Conservation (phyloP, 805 yeast species). For the Kodamaea leandrae region DNA sequence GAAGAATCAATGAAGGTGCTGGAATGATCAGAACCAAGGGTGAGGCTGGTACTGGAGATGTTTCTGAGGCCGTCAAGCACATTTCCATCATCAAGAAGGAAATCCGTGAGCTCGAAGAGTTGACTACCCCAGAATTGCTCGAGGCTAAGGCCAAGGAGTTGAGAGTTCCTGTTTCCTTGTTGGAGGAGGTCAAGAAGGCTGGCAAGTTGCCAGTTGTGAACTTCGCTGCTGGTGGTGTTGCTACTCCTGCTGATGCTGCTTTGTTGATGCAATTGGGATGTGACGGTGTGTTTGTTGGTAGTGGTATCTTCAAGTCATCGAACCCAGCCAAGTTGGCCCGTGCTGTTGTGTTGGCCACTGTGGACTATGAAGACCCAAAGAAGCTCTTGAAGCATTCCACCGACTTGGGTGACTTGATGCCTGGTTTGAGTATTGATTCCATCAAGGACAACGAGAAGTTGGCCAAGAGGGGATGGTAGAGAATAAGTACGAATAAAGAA, state of each 20-base stretch:
- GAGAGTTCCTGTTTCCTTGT: constrained; percentile 57
- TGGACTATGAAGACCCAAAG: constrained; percentile 61
- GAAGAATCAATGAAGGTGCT: constrained; percentile 79
- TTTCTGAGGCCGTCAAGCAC: constrained; percentile 78
- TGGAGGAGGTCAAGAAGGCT: constrained; percentile 47
- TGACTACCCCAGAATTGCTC: constrained; percentile 45
- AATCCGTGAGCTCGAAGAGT: constrained; percentile 44
- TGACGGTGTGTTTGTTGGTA: constrained; percentile 75
- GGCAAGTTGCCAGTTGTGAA: constrained; percentile 73
- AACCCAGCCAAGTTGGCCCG: constrained; percentile 71
- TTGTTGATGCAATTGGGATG: constrained; percentile 78
- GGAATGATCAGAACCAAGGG: constrained; percentile 87
- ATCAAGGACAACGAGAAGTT: constrained; percentile 46
- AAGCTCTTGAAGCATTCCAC: constrained; percentile 63
- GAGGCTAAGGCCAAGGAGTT: constrained; percentile 51
- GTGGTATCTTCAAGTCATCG: constrained; percentile 73
- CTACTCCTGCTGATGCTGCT: constrained; percentile 87
- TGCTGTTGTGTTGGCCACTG: constrained; percentile 79
- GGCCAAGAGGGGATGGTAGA: constrained; percentile 53
- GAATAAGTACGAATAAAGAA: not conserved
- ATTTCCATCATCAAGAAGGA: constrained; percentile 58
- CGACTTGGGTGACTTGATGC: constrained; percentile 74
- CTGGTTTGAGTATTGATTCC: constrained; percentile 59
- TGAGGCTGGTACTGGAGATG: constrained; percentile 88
- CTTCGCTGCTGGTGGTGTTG: constrained; percentile 87